Conservation (phyloP, 2,329 filamentous ascomycete genomes). For the Aspergillus fischeri region DNA sequence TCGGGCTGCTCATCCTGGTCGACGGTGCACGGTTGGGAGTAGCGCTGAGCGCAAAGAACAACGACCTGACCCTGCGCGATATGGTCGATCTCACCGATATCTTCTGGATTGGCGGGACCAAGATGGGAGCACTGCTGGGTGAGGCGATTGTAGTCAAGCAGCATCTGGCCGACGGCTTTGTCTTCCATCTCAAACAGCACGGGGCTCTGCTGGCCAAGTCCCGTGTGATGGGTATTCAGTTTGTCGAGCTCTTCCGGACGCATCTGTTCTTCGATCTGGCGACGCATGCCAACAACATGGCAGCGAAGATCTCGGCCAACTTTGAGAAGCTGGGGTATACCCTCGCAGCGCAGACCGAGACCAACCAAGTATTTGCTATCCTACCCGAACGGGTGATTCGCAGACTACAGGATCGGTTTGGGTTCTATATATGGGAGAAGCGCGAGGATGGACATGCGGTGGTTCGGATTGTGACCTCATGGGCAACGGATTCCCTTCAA, state of each 20-base stretch:
- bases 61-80: conserved; percentile 44
- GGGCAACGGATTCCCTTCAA: conserved; percentile 46
- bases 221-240: conserved; percentile 48
- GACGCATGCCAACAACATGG: conserved; percentile 42
- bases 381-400: conserved; percentile 39
- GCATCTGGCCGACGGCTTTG: conserved; percentile 44
- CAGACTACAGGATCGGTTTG: conserved; percentile 41
- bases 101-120: conserved; percentile 54
- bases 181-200: conserved; percentile 51
- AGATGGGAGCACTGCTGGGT: conserved; percentile 49
- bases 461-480: conserved; percentile 48
- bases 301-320: conserved; percentile 42
- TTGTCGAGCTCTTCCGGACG: conserved; percentile 46
- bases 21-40: conserved; percentile 47
- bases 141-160: conserved; percentile 50
- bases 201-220: conserved; percentile 50
- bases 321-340: conserved; percentile 42
- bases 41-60: conserved; percentile 42
- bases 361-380: conserved; percentile 50
- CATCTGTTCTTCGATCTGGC: conserved; percentile 48
- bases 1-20: conserved; percentile 43
- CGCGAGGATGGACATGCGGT: conserved; percentile 37
- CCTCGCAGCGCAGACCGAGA: conserved; percentile 45
- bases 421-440: conserved; percentile 49
- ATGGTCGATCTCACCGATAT: conserved; percentile 48